Evolutionary conservation across 2,329 filamentous ascomycete genomes (phyloP).

Genomic region (Colletotrichum salicis): DNA sequence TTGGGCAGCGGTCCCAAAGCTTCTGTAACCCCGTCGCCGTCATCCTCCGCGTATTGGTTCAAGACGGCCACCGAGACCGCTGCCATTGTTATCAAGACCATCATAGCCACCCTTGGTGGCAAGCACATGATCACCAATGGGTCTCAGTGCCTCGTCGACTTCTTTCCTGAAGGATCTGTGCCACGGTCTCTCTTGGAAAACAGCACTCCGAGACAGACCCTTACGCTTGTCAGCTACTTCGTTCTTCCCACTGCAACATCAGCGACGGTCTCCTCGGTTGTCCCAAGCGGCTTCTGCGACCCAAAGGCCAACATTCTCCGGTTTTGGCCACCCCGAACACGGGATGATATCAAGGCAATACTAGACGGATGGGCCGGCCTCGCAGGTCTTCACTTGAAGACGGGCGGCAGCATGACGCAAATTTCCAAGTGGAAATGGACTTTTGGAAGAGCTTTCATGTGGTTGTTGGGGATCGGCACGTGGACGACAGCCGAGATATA

Average conservation of each 20-base stretch:
- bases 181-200: neutral
- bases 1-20: neutral
- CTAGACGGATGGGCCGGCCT: conserved; percentile 2
- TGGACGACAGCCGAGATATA: conserved; percentile 11
- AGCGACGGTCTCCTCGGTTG: neutral
- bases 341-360: conserved; percentile 11
- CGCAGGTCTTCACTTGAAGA: neutral
- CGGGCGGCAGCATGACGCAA: neutral
- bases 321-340: conserved; percentile 9
- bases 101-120: neutral
- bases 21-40: neutral
- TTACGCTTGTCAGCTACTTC: neutral
- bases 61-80: neutral
- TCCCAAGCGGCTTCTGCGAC: neutral
- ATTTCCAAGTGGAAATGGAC: neutral
- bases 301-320: neutral
- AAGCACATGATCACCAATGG: neutral
- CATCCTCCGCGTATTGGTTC: neutral
- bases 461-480: neutral
- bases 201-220: neutral
- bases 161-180: neutral
- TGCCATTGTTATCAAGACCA: neutral
- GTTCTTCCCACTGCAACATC: conserved; percentile 4
- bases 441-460: neutral
- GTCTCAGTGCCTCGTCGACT: neutral